phyloP scores from a whole-genome alignment of 169 alveolate genomes.

The Eimeria acervulina region DNA sequence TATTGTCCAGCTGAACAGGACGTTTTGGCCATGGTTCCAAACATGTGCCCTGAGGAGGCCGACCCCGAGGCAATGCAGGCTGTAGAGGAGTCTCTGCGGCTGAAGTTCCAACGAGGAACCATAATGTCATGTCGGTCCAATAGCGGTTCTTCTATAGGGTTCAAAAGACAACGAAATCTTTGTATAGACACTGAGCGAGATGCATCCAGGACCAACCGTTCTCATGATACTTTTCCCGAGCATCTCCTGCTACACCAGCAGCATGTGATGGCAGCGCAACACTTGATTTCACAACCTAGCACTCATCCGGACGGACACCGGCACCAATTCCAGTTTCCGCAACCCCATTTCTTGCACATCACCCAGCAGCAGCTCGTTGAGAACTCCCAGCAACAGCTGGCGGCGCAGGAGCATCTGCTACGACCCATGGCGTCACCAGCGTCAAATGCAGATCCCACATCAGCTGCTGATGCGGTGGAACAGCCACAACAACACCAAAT shows the following conservation, averaged over 20 bases:
- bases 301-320: not conserved
- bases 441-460: not conserved
- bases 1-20: slow-evolving; percentile 56
- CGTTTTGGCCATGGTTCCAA: slow-evolving; percentile 70
- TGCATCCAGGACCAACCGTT: not conserved
- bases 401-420: slow-evolving; percentile 49
- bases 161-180: slow-evolving; percentile 42
- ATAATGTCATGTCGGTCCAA: slow-evolving; percentile 11
- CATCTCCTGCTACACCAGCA: slow-evolving; percentile 40
- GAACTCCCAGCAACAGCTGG: slow-evolving; percentile 1
- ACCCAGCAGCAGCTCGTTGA: slow-evolving; percentile 42
- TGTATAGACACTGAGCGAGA: slow-evolving; percentile 29
- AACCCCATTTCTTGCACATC: not conserved
- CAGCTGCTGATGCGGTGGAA: not conserved
- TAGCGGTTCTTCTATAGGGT: not conserved
- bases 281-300: not conserved
- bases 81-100: slow-evolving; percentile 48
- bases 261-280: slow-evolving; percentile 37
- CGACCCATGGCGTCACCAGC: not conserved
- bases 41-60: slow-evolving; percentile 51
- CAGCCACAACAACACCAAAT: slow-evolving; percentile 36
- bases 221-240: slow-evolving; percentile 12
- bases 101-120: slow-evolving; percentile 52
- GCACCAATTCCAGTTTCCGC: slow-evolving; percentile 16
- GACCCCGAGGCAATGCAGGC: slow-evolving; percentile 66